phyloP scores from a whole-genome alignment of 177 flowering plant species.

The Vitis hybrid region DNA sequence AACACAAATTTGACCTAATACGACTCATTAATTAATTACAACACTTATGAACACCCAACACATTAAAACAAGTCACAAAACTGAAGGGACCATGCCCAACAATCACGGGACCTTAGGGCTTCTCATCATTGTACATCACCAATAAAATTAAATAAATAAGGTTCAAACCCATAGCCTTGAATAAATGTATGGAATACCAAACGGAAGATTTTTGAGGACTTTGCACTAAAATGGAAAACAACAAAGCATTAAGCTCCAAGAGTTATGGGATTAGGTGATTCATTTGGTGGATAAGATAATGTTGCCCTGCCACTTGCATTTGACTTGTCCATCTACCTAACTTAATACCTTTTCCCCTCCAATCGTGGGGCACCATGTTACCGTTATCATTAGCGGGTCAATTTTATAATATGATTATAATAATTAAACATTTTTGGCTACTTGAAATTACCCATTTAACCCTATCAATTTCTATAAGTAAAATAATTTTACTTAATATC shows the following conservation, averaged over 20 bases:
- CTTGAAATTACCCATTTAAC: not conserved
- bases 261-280: not conserved
- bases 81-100: too few species aligned
- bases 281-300: not conserved
- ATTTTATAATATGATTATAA: not conserved
- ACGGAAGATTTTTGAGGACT: not conserved
- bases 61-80: too few species aligned
- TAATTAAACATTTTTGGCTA: not conserved
- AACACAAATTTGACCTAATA: too few species aligned
- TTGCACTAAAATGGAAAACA: conserved; percentile 2
- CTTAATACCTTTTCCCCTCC: not conserved
- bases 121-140: too few species aligned
- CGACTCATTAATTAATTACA: too few species aligned
- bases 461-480: too few species aligned
- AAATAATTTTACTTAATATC: too few species aligned
- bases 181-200: too few species aligned
- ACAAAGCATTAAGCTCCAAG: conserved; percentile 12
- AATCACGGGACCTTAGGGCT: too few species aligned
- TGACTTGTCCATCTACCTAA: conserved; percentile 7
- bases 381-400: conserved; percentile 17
- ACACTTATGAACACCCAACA: too few species aligned
- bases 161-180: too few species aligned
- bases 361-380: conserved; percentile 23
- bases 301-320: not conserved
- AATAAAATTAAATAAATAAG: too few species aligned